Conservation (phyloP, 108 stramenopile species). For the Pseudonitzschia multiseries region DNA sequence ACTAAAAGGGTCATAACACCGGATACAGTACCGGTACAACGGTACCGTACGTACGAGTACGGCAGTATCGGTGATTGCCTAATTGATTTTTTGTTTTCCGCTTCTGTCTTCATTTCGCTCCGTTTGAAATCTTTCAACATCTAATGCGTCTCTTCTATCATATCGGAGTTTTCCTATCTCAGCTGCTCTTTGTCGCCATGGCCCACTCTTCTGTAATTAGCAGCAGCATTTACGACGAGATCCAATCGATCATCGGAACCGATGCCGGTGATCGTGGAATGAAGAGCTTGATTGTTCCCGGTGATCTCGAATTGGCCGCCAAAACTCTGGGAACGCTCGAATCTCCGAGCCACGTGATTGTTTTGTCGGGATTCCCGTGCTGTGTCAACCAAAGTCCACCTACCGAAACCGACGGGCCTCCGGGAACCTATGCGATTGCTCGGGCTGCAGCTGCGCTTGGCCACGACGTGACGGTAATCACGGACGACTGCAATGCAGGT, state of each 20-base stretch:
- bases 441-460: conserved; percentile 53
- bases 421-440: conserved; percentile 69
- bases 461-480: conserved; percentile 54
- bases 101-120: too few species aligned
- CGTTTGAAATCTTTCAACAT: too few species aligned
- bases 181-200: neutral
- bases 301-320: conserved; percentile 51
- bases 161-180: too few species aligned
- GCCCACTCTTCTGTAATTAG: neutral
- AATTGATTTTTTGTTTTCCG: too few species aligned
- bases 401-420: conserved; percentile 88
- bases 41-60: too few species aligned
- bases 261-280: conserved; percentile 72
- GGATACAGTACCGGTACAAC: neutral
- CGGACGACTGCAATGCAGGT: conserved; percentile 68
- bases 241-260: conserved; percentile 57
- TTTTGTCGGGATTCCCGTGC: conserved; percentile 86
- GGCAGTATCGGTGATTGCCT: too few species aligned
- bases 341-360: conserved; percentile 37
- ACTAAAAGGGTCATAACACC: neutral
- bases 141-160: too few species aligned
- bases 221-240: neutral
- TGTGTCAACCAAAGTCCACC: conserved; percentile 65
- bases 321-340: conserved; percentile 27
- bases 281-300: conserved; percentile 52